Conservation (phyloP, 345 rosid genomes). For the Corchorus olitorius region DNA sequence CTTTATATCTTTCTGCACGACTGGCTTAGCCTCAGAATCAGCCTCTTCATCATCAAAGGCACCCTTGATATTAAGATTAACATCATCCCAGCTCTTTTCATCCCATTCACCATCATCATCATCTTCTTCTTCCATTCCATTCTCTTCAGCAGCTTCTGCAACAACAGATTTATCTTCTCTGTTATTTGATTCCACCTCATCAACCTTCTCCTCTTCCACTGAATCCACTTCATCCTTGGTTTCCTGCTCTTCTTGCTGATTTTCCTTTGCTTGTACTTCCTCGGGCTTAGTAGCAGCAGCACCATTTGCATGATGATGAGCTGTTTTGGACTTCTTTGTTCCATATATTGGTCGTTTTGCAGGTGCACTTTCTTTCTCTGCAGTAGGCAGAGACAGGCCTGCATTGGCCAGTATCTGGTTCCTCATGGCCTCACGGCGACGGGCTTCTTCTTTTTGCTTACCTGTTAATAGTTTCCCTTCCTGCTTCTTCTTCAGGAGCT, state of each 20-base stretch:
- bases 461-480: slow-evolving; percentile 91
- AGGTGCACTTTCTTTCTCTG: slow-evolving; percentile 54
- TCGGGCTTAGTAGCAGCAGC: slow-evolving; percentile 44
- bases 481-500: slow-evolving; percentile 76
- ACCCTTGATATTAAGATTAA: slow-evolving; percentile 72
- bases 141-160: slow-evolving; percentile 49
- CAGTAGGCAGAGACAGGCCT: slow-evolving; percentile 42
- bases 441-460: slow-evolving; percentile 90
- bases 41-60: slow-evolving; percentile 91
- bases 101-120: slow-evolving; percentile 94
- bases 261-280: slow-evolving; percentile 46
- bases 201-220: slow-evolving; percentile 42
- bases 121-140: slow-evolving; percentile 65
- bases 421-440: slow-evolving; percentile 81
- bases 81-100: slow-evolving; percentile 94
- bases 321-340: slow-evolving; percentile 67
- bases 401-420: slow-evolving; percentile 70
- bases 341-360: slow-evolving; percentile 74
- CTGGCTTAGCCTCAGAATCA: slow-evolving; percentile 59
- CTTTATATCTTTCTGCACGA: slow-evolving; percentile 56
- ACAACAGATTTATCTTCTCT: slow-evolving; percentile 49
- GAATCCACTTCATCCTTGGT: slow-evolving; percentile 41
- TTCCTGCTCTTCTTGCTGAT: slow-evolving; percentile 38
- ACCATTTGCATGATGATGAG: slow-evolving; percentile 65
- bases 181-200: slow-evolving; percentile 40